Conservation (phyloP, 305 asterid genomes). For the Fraxinus baroniana region DNA sequence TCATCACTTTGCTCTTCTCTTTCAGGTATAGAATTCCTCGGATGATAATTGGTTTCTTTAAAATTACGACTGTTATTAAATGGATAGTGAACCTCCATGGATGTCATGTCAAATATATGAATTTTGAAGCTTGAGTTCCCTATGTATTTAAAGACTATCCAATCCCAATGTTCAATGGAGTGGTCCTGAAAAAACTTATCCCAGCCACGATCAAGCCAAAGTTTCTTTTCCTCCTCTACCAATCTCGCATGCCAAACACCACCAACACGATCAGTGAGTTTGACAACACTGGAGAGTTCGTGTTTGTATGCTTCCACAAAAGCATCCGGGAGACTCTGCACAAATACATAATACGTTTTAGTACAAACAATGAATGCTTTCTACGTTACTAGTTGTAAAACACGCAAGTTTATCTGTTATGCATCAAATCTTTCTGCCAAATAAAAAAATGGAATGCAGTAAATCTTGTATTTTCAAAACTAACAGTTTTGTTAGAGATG, state of each 20-base stretch:
- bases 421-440: not conserved
- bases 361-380: too few relatives aligned
- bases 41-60: not conserved
- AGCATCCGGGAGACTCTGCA: conserved; percentile 22
- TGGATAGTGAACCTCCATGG: conserved; percentile 20
- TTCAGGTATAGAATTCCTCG: not conserved
- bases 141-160: conserved; percentile 17
- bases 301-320: conserved; percentile 16
- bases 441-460: not conserved
- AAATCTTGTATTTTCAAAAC: not conserved
- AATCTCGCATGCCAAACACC: conserved; percentile 20
- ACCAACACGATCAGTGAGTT: conserved; percentile 16
- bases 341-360: not conserved
- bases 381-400: not conserved
- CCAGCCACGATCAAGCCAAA: conserved; percentile 25
- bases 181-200: conserved; percentile 22
- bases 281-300: conserved; percentile 12
- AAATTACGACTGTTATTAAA: not conserved
- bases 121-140: conserved; percentile 21
- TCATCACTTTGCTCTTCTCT: not conserved
- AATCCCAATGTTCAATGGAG: conserved; percentile 12
- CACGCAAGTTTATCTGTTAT: not conserved
- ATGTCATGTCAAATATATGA: conserved; percentile 11
- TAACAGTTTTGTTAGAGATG: not conserved
- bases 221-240: not conserved